These are phyloP conservation scores for Cicer bijugum DNA, from an alignment of 306 rosid genomes.

Conservation along the genomic window DNA sequence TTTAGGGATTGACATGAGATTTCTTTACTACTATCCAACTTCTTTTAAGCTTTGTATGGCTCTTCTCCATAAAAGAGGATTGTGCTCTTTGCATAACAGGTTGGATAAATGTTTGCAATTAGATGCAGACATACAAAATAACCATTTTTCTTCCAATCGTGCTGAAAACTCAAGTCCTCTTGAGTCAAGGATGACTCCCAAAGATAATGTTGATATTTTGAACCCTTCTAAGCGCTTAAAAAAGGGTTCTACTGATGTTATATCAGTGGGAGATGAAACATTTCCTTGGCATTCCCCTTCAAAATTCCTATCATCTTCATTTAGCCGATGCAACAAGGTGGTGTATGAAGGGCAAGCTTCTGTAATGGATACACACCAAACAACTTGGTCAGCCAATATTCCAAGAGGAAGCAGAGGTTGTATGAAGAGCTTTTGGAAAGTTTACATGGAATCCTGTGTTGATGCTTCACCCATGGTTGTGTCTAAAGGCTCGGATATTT, in stretches of 20 bases:
- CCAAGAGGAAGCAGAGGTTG: constrained; percentile 54
- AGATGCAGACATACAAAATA: constrained; percentile 42
- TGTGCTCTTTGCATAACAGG: constrained; percentile 47
- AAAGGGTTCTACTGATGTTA: constrained; percentile 43
- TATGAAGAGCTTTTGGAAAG: constrained; percentile 72
- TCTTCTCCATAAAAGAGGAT: constrained; percentile 62
- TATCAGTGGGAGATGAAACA: constrained; percentile 46
- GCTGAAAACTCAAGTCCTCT: constrained; percentile 46
- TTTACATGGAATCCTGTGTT: constrained; percentile 84
- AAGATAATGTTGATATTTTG: constrained; percentile 42
- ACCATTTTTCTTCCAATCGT: constrained; percentile 36
- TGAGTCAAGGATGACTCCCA: constrained; percentile 45
- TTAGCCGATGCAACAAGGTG: constrained; percentile 83
- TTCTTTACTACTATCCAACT: constrained; percentile 65
- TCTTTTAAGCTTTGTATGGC: constrained; percentile 73
- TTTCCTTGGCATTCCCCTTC: constrained; percentile 59
- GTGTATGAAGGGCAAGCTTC: constrained; percentile 48
- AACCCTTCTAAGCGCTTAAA: constrained; percentile 59
- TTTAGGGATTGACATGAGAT: constrained; percentile 80
- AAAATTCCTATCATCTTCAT: constrained; percentile 56
- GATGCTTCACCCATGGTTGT: constrained; percentile 92
- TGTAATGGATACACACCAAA: constrained; percentile 44
- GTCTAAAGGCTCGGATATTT: constrained; percentile 56
- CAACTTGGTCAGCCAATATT: constrained; percentile 47
- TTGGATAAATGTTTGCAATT: constrained; percentile 51